phyloP scores from a whole-genome alignment of 768 basidiomycete genomes.

The Auriscalpium orientale region DNA sequence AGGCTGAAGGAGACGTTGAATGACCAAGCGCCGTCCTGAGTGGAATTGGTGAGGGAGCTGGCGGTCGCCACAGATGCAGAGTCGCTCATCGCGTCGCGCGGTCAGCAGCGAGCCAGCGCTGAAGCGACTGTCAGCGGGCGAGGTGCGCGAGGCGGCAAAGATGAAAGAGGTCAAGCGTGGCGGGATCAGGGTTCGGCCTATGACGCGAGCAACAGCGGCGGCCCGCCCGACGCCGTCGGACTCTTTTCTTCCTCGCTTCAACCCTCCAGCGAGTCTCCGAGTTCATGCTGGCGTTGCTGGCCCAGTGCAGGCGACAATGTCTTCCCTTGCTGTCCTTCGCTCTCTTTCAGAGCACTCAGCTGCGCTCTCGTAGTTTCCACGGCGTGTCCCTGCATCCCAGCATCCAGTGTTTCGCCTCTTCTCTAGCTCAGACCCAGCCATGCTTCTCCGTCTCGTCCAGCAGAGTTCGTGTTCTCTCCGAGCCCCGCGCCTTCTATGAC shows the following conservation, averaged over 20 bases:
- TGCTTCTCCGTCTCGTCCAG: constrained; percentile 9
- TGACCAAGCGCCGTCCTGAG: not conserved
- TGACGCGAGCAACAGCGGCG: no score
- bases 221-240: no score
- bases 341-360: no score
- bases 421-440: constrained; percentile 13
- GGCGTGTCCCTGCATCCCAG: constrained; percentile 1
- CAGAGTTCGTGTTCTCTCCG: constrained; percentile 8
- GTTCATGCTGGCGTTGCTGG: not conserved
- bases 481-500: constrained; percentile 8
- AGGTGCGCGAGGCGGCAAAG: no score
- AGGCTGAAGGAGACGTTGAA: constrained; percentile 19
- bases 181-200: no score
- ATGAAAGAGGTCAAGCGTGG: no score
- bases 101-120: not conserved
- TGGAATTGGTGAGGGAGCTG: not conserved
- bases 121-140: not conserved
- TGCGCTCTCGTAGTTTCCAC: not conserved
- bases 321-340: not conserved
- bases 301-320: not conserved
- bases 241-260: not conserved
- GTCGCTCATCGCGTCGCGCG: not conserved
- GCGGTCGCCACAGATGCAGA: not conserved
- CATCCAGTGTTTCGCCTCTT: constrained; percentile 8
- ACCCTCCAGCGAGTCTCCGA: not conserved